Percentiles rank a stretch among this genome's conserved stretches.
Evolutionary conservation across 106 monocot genomes (phyloP).

Genomic region (Chionographis japonica): DNA sequence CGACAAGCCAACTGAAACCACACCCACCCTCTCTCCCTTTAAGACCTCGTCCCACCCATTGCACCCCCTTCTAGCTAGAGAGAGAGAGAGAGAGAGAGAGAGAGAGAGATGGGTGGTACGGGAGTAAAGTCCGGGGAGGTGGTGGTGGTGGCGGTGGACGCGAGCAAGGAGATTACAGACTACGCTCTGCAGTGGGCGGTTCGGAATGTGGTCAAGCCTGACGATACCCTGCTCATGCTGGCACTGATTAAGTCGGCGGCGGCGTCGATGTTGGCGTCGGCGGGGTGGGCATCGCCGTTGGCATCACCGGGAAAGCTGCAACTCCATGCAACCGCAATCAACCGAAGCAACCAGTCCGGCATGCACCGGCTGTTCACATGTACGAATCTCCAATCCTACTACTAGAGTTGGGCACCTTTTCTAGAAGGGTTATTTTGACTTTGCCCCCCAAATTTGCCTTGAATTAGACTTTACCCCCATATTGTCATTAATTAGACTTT

Average conservation of each 20-base stretch:
- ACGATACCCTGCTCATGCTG: slow-evolving; percentile 14
- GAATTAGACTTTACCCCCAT: too few species aligned
- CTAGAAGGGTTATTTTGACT: too few species aligned
- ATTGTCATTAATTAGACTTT: too few species aligned
- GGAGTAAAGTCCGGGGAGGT: not conserved
- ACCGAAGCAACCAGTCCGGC: too few species aligned
- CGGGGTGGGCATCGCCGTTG: not conserved
- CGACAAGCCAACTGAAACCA: too few species aligned
- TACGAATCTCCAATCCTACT: too few species aligned
- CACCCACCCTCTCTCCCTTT: too few species aligned
- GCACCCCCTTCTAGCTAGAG: not conserved
- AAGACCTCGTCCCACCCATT: too few species aligned
- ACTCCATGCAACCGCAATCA: not conserved
- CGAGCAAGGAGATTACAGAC: slow-evolving; percentile 13
- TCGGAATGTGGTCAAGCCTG: slow-evolving; percentile 4
- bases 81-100: not conserved
- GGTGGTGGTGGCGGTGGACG: slow-evolving; percentile 19
- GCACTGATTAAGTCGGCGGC: slow-evolving; percentile 2
- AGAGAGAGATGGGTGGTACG: slow-evolving; percentile 1
- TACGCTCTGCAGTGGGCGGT: slow-evolving; percentile 19
- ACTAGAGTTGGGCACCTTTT: too few species aligned
- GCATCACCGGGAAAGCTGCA: not conserved
- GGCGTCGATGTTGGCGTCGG: not conserved
- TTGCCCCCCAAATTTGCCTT: too few species aligned
- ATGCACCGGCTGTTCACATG: too few species aligned